These are phyloP conservation scores for Apiotrichum brassicae DNA, from an alignment of 1,284 basidiomycete species.

Conservation along the genomic window DNA sequence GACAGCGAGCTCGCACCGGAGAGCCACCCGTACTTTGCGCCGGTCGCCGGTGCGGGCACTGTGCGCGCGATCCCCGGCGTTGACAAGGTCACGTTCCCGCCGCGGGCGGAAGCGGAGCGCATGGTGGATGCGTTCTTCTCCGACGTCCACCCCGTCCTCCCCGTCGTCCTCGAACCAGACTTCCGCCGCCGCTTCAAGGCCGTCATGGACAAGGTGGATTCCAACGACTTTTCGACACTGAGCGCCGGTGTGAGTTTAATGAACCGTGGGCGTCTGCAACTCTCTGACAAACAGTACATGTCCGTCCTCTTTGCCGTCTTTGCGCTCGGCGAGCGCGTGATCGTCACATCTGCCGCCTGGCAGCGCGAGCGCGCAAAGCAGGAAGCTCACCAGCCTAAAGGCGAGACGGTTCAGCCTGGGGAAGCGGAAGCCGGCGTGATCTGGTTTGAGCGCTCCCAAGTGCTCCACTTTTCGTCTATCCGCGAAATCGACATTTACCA, in stretches of 20 bases:
- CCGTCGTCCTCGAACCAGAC: slow-evolving; percentile 71
- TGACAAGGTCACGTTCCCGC: slow-evolving; percentile 80
- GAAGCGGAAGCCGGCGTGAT: slow-evolving; percentile 45
- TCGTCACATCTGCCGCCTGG: slow-evolving; percentile 54
- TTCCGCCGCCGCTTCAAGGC: slow-evolving; percentile 65
- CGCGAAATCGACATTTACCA: slow-evolving; percentile 67
- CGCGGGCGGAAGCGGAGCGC: slow-evolving; percentile 71
- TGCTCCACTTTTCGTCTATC: slow-evolving; percentile 81
- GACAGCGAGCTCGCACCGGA: slow-evolving; percentile 9
- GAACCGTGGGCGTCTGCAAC: neutral
- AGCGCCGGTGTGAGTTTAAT: slow-evolving; percentile 14
- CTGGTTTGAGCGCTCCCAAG: slow-evolving; percentile 55
- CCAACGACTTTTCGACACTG: slow-evolving; percentile 16
- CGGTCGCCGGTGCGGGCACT: slow-evolving; percentile 79
- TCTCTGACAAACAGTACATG: slow-evolving; percentile 61
- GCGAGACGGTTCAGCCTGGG: slow-evolving; percentile 33
- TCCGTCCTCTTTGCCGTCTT: slow-evolving; percentile 79
- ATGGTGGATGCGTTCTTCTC: slow-evolving; percentile 80
- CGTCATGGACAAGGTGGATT: slow-evolving; percentile 58
- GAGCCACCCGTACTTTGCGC: slow-evolving; percentile 66
- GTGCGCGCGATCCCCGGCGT: slow-evolving; percentile 71
- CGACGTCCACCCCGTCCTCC: slow-evolving; percentile 75
- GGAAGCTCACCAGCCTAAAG: slow-evolving; percentile 10
- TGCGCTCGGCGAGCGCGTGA: slow-evolving; percentile 60
- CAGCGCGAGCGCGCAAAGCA: slow-evolving; percentile 58